Base-by-base conservation (phyloP, 2,329 filamentous ascomycete species). In the Colletotrichum eleusines region DNA sequence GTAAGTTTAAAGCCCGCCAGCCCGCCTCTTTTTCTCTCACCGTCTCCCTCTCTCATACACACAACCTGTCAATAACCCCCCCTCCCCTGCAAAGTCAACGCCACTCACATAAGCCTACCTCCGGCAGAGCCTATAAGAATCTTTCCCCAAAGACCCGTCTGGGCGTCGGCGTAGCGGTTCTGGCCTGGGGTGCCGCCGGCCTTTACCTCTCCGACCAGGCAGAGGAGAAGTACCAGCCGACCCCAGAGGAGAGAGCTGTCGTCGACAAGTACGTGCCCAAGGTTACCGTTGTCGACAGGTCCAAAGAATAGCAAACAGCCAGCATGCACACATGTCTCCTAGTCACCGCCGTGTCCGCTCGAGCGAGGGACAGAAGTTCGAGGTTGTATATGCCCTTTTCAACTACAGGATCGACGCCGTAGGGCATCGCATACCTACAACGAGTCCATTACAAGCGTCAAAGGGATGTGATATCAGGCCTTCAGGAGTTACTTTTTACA, bases 121-220 rank as follows among this genome's bases (percentile, higher is more conserved):
- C 57, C n/a, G 23, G 18, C 62, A 92, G 90, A 76, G 85, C 90
- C 63, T 97, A 94, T 84, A 90, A 87, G 77, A 89, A 88, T 75
- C 90, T 97, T 64, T 83, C 91, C 4, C 88, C 91, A 23, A 90
- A 88, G 75, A 91, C 92, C 31, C 92, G 92, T 67, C 82, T 93
- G 51, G 82, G 91, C 58, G 86, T 97, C 73, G 95, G 95, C 75
- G 79, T 90, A 59, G 92, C 90, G 75, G 82, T 97, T 74, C 89
- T 97, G 77, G 88, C 88, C 42, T 97, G 94, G 89, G 94, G 93
- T 18, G 83, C 85, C 50, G 83, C 89, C 50, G 95, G 94, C 20
- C 85, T 96, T n/a, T 91, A 91, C 77, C 77, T 93, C 23, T 90
- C 92, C 6, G 92, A 95, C 77, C 85, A 86, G 68, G 89, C 91